Base-by-base conservation (phyloP, 2,329 filamentous ascomycete species). In the Ophiostoma sp. region DNA sequence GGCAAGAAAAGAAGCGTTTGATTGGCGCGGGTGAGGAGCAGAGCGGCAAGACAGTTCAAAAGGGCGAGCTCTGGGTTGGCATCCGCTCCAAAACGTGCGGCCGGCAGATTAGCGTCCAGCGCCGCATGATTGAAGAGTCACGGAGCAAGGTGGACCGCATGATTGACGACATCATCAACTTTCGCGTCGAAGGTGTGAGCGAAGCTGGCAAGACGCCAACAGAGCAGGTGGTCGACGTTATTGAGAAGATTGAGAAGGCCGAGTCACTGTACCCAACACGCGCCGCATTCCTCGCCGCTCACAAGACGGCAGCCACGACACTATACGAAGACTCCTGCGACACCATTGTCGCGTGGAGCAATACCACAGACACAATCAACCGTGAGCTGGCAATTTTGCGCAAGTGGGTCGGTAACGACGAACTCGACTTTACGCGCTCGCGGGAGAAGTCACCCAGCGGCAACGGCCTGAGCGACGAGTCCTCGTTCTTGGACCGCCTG, bases 381-480 rank as follows among this genome's bases (percentile, higher is more conserved):
- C 97, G 93, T 2, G 93, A 99, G 81, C 88, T 99, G 74, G 90
- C 91, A 17, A 95, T 98, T 76, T 83, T 99, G 76, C 95, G 96
- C 81, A 94, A 92, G 76, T 99, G 96, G 96, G 96, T 99, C 33
- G 96, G 96, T 72, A 99, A 99, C 79, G 91, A 95, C 50, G 95
- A 97, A 79, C 88, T 99, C 52, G 94, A 98, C 82, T 99, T 98
- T 80, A 90, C 90, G 69, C 92, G 92, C 79, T 88, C 91, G 28
- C 91, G 92, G 76, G 87, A 90, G 71, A 88, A 89, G 74, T 91
- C 93, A 0, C 89, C 90, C 1, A 87, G 87, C 75, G 89, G 89
- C 75, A 90, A 92, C 77, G 92, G 93, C 73, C 88, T 97, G 66
- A 90, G 91, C 33, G 95, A 98, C 79, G 95, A 98, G 78, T 92